Conservation (phyloP, 2,329 filamentous ascomycete genomes). For the Gaeumannomyces tritici region DNA sequence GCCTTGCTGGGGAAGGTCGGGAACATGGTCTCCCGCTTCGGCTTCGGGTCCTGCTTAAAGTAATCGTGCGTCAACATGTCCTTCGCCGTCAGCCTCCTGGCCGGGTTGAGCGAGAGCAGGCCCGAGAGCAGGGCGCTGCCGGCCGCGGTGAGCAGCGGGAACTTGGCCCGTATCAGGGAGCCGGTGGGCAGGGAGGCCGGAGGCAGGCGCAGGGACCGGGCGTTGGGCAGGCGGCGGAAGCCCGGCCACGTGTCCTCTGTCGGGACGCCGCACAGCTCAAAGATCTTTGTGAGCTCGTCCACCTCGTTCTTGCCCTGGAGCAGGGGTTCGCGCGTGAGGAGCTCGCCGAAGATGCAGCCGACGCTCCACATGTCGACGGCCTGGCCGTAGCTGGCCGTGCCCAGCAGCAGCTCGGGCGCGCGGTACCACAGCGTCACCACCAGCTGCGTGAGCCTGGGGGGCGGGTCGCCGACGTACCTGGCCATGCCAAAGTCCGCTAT, state of each 20-base stretch:
- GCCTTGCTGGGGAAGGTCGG: slow-evolving; percentile 96
- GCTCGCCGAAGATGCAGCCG: slow-evolving; percentile 90
- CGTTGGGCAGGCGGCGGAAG: slow-evolving; percentile 82
- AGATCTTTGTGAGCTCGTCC: slow-evolving; percentile 79
- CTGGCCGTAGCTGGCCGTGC: slow-evolving; percentile 62
- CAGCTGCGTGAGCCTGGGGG: slow-evolving; percentile 71
- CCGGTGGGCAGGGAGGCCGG: slow-evolving; percentile 26
- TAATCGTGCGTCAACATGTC: slow-evolving; percentile 74
- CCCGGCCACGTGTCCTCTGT: slow-evolving; percentile 75
- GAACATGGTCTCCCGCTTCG: slow-evolving; percentile 87
- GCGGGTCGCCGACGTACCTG: slow-evolving; percentile 72
- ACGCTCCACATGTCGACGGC: slow-evolving; percentile 93
- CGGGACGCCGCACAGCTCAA: slow-evolving; percentile 80
- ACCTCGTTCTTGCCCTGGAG: slow-evolving; percentile 89
- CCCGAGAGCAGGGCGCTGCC: slow-evolving; percentile 60
- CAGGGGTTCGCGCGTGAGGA: slow-evolving; percentile 73
- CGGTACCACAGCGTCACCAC: slow-evolving; percentile 98
- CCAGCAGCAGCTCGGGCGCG: slow-evolving; percentile 80
- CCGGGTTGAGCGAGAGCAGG: slow-evolving; percentile 68
- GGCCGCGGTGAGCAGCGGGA: slow-evolving; percentile 70
- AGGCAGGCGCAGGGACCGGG: slow-evolving; percentile 66
- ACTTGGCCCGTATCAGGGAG: slow-evolving; percentile 62
- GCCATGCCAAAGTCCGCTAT: slow-evolving; percentile 99
- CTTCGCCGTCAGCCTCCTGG: slow-evolving; percentile 56
- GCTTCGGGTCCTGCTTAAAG: slow-evolving; percentile 80